A percentile compares a stretch with the other conserved stretches of the same genome.
Conservation (phyloP, 2,329 filamentous ascomycete genomes). For the Polychaeton citri region DNA sequence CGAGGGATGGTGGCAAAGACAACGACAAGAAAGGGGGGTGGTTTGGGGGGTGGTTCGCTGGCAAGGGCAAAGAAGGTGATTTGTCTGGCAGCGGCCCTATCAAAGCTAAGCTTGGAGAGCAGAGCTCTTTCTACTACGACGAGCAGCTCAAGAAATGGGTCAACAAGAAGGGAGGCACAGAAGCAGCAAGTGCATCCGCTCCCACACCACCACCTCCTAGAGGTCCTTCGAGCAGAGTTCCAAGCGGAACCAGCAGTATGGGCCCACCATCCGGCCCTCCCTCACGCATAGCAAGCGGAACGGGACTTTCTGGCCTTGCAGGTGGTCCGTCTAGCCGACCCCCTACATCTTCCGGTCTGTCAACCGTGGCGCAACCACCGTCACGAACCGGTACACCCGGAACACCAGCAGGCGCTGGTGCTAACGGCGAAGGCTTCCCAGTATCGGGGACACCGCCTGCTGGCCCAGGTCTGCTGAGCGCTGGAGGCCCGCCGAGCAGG, state of each 20-base stretch:
- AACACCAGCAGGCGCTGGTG: slow-evolving; percentile 5
- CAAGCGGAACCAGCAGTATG: slow-evolving; percentile 38
- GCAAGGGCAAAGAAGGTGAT: slow-evolving; percentile 51
- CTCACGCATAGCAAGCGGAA: slow-evolving; percentile 5
- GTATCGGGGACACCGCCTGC: slow-evolving; percentile 17
- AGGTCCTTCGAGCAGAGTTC: slow-evolving; percentile 37
- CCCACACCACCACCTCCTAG: slow-evolving; percentile 57
- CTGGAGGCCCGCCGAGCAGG: slow-evolving; percentile 45
- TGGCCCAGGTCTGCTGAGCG: slow-evolving; percentile 6
- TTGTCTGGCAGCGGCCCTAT: slow-evolving; percentile 43
- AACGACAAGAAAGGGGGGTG: slow-evolving; percentile 48
- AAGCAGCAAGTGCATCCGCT: slow-evolving; percentile 43
- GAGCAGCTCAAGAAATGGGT: slow-evolving; percentile 96
- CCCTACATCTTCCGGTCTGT: slow-evolving; percentile 5
- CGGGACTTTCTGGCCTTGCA: slow-evolving; percentile 7
- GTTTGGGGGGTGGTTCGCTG: slow-evolving; percentile 68
- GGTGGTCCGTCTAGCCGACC: slow-evolving; percentile 9
- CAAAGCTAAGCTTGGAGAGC: slow-evolving; percentile 83
- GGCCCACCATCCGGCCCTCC: slow-evolving; percentile 32
- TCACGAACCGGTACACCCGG: slow-evolving; percentile 15
- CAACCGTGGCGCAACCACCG: slow-evolving; percentile 14
- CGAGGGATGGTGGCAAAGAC: slow-evolving; percentile 44
- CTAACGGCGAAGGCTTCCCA: slow-evolving; percentile 15
- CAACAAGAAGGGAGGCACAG: slow-evolving; percentile 74
- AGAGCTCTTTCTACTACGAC: slow-evolving; percentile 87